Base-by-base conservation (phyloP, 83 land plant genomes). In the Isoetes engelmannii region DNA sequence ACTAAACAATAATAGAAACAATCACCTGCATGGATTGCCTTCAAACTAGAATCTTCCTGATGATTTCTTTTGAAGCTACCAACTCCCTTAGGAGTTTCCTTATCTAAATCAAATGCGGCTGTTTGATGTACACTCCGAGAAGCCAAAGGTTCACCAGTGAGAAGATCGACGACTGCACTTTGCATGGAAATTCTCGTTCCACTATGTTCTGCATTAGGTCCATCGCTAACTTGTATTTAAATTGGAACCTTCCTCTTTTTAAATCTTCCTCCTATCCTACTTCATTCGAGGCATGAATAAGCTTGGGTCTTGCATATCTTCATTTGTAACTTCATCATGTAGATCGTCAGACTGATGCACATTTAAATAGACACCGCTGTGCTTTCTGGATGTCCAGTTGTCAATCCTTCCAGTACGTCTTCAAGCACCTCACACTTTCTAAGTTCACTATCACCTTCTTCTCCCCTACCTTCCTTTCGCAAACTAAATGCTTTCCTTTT, bases 361-460 rank as follows among this genome's bases (percentile, higher is more conserved):
- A 70, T 61, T 5, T 42, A 17, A 10, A 9, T 48, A 61, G 15
- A 54, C 5, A 21, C 44, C 41, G 10, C 21, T 18, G 10, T 6
- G 53, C 48, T 9, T 61, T 58, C 21, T 0, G 67, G 18, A 72
- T 57, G 37, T 45, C 8, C 70, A 45, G 70, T 74, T 28, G 72
- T 83, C 60, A 76, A 37, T 51, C 82, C 87, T 64, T 87, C 84
- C 59, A 87, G 74, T 37, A 83, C 85, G 0, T 66, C 57, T 67
- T 90, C 92, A 15, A 90, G 75, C 44, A 80, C 53, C 58, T 80
- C 83, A 0, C 83, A 85, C 70, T 75, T 82, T 61, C 79, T 82
- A 61, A 90, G 68, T 65, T 87, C 92, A 76, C 79, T 85, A 28
- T 87, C 96, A 28, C 92, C 86, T 54, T 87, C 96, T n/a, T 87